Evolutionary conservation across 495 filamentous ascomycete species (phyloP), one percentile per base, ranked within the genome.

Genomic region (Penicillium waksmanii): DNA sequence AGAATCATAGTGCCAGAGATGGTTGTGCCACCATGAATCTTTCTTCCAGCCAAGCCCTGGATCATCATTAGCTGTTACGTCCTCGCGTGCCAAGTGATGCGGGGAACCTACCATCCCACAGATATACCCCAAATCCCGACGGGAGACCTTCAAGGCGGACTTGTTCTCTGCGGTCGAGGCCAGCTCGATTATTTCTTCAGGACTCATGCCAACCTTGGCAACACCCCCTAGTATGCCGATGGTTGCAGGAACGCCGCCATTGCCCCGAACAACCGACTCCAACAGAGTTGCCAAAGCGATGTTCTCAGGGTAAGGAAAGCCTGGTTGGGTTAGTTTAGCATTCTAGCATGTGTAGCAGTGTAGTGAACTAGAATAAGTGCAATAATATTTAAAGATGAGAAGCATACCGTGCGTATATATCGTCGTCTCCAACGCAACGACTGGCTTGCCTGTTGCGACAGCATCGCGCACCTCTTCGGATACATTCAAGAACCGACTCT

Each of bases 1-100:
- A 98, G 83, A 35, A 96, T 70, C 92, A 95, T 97, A 3, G 95
- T 98, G 1, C 89, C 93, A 5, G 93, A 86, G 47, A 98, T 87
- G 0, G 95, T 98, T 3, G 95, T 98, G 1, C 95, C 95, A 42
- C 93, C 95, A 66, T 95, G 87, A 21, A 93, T 80, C 44, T 74
- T 79, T 56, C 83, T 82, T 21, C 89, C 89, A 31, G 80, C 66
- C 46, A 88, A 66, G 38, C 87, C 83, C 87, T 92, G 63, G 11
- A 17, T 21, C 35, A 17, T 38, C 50, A 23, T 70, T 53, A 65
- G 42, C 47, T 61, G 58, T 21, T 19, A 15, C 27, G 23, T 51
- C 36, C 33, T 33, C 27, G 34, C 13, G 35, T 19, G 17, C 17
- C 36, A 50, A 36, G 8, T 35, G n/a, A 42, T 23, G 19, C 43